Base-by-base conservation (phyloP, 2,329 filamentous ascomycete species). In the Calycina marina region DNA sequence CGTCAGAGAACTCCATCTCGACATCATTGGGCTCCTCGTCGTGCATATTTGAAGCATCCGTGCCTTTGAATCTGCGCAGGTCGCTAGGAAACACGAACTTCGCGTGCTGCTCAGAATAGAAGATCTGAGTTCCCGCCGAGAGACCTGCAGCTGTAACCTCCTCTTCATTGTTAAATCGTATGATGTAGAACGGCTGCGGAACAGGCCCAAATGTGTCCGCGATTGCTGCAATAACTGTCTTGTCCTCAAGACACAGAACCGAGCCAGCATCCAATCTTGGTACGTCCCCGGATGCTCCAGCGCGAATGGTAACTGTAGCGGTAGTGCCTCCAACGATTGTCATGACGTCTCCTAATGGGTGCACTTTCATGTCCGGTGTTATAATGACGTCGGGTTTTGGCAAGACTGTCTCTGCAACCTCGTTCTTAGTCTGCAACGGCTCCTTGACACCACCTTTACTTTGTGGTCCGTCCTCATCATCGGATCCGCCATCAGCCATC, bases 1-100 rank as follows among this genome's bases (percentile, higher is more conserved):
- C 90, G 45, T 98, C 90, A 0, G 88, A 94, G 54, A 96, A 96
- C 51, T 96, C 90, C 45, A 84, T 70, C 52, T 96, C 88, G 22
- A 93, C 82, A 18, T 80, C 77, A 11, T 61, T 74, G 5, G 85
- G 69, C 58, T 96, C 88, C 54, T 98, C 90, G 45, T 96, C 90
- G 55, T 93, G 80, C 34, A 93, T 67, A 52, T 96, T 96, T 31
- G 84, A 93, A 6, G 90, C 88, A 55, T 98, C 90, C 6, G 84
- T 90, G 38, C 85, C 84, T 58, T 93, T 96, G 48, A 79, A 53
- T 32, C 65, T 68, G 55, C 78, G 80, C 36, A 96, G 61, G 5
- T 77, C 73, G 52, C 90, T 71, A 0, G 88, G 94, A 50, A 93
- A 90, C 34, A 93, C 83, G 46, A 79, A 92, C 0, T 68, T 75